These are phyloP conservation scores for Tylopilus subfusipes DNA, from an alignment of 768 basidiomycete genomes.

Conservation along the genomic window DNA sequence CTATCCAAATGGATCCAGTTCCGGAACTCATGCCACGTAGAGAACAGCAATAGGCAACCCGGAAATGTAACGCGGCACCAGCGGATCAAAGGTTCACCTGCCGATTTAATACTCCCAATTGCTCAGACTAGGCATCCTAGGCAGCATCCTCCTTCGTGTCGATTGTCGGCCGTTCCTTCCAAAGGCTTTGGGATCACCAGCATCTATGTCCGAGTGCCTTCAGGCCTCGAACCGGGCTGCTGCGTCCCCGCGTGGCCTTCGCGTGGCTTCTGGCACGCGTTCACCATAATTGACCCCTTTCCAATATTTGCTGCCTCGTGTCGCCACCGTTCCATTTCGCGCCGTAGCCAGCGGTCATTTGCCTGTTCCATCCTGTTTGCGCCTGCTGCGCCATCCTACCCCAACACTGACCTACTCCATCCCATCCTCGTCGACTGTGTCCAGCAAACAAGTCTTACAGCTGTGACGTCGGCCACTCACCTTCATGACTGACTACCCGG, in stretches of 20 bases:
- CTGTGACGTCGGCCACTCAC: background rate
- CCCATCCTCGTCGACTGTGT: background rate
- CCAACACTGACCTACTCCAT: background rate
- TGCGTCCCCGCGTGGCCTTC: slow-evolving; percentile 1
- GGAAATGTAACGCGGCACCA: background rate
- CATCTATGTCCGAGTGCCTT: background rate
- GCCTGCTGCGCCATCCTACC: slow-evolving; percentile 21
- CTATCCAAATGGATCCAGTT: background rate
- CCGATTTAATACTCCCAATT: background rate
- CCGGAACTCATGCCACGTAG: no score
- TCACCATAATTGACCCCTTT: slow-evolving; percentile 22
- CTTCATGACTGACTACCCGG: slow-evolving; percentile 28
- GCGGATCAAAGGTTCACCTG: background rate
- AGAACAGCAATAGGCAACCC: no score
- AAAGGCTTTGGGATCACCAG: background rate
- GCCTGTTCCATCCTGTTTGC: slow-evolving; percentile 23
- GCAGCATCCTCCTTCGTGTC: background rate
- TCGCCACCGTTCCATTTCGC: slow-evolving; percentile 17
- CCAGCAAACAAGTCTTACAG: background rate
- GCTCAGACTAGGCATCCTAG: background rate
- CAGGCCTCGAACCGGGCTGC: background rate
- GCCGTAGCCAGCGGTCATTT: slow-evolving; percentile 12
- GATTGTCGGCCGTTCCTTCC: no score
- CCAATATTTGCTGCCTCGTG: slow-evolving; percentile 33
- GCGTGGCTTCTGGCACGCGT: slow-evolving; percentile 18